Percentiles rank a stretch among this genome's conserved stretches.
These are phyloP conservation scores for Podaxis rugospora DNA, from an alignment of 768 basidiomycete genomes.

Conservation along the genomic window DNA sequence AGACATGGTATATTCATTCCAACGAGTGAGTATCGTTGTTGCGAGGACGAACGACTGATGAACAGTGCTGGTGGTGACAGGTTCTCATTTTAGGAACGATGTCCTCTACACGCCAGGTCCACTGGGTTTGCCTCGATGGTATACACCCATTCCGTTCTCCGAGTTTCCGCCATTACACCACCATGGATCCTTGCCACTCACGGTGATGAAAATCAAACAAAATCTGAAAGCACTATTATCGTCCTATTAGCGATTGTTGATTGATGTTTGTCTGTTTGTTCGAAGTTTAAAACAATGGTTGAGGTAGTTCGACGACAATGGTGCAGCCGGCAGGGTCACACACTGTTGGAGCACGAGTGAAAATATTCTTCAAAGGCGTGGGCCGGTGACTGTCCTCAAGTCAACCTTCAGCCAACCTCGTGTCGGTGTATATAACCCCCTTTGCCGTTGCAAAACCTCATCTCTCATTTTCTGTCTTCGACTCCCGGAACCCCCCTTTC, in stretches of 20 bases:
- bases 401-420: slow-evolving; percentile 6
- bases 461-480: slow-evolving; percentile 78
- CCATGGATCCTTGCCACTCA: background rate
- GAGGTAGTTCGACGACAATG: background rate
- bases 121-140: too few species aligned
- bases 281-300: background rate
- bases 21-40: background rate
- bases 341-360: background rate
- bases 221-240: background rate
- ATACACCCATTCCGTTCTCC: too few species aligned
- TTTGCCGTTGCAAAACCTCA: slow-evolving; percentile 29
- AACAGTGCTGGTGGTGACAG: background rate
- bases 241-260: background rate
- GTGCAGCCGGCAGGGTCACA: background rate
- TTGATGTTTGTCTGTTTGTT: background rate
- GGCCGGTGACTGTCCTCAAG: slow-evolving; percentile 5
- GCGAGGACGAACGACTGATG: background rate
- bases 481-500: slow-evolving; percentile 77
- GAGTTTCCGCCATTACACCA: background rate
- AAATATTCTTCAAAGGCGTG: slow-evolving; percentile 13
- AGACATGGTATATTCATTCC: background rate
- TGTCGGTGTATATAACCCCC: slow-evolving; percentile 2
- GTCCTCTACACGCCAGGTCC: too few species aligned
- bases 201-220: background rate
- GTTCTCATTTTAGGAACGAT: background rate